Percentiles rank a stretch among this genome's conserved stretches.
Evolutionary conservation across 345 rosid species (phyloP).

Genomic region (Dipteronia dyeriana): DNA sequence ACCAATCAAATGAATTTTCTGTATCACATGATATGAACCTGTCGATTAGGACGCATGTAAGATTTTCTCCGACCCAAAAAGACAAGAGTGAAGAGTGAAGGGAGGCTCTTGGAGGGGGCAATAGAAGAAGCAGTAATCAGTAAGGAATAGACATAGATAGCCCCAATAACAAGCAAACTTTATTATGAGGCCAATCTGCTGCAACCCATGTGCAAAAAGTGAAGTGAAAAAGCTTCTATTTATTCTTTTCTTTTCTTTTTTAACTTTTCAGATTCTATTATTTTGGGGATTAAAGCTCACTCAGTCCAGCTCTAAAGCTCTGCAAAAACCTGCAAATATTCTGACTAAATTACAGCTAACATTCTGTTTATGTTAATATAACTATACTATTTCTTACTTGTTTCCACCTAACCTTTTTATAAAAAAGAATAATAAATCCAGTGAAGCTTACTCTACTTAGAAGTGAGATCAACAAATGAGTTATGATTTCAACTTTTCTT

Average conservation of each 20-base stretch:
- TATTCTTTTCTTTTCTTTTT: conserved; percentile 11
- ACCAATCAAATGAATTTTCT: too few relatives aligned
- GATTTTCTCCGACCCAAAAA: too few relatives aligned
- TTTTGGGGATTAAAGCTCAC: conserved; percentile 24
- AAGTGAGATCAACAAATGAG: conserved; percentile 2
- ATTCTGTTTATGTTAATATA: conserved; percentile 16
- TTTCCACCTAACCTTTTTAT: not conserved
- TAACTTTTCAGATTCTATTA: conserved; percentile 27
- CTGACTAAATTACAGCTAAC: conserved; percentile 27
- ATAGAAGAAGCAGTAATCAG: conserved; percentile 27
- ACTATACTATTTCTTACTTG: not conserved
- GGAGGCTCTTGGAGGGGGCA: conserved; percentile 14
- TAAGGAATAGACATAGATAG: conserved; percentile 39
- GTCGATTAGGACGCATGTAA: too few relatives aligned
- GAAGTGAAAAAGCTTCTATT: conserved; percentile 26
- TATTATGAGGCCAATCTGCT: conserved; percentile 30
- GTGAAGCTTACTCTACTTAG: conserved; percentile 14
- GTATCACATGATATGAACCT: too few relatives aligned
- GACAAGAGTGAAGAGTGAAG: not conserved
- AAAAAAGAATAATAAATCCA: not conserved
- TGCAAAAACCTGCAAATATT: conserved; percentile 15
- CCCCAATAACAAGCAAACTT: conserved; percentile 50
- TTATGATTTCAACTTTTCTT: not conserved
- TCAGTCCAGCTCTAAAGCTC: conserved; percentile 55
- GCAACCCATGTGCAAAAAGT: conserved; percentile 57